A percentile compares a stretch with the other conserved stretches of the same genome.
Conservation (phyloP, 768 basidiomycete genomes). For the Lactifluus pinguis region DNA sequence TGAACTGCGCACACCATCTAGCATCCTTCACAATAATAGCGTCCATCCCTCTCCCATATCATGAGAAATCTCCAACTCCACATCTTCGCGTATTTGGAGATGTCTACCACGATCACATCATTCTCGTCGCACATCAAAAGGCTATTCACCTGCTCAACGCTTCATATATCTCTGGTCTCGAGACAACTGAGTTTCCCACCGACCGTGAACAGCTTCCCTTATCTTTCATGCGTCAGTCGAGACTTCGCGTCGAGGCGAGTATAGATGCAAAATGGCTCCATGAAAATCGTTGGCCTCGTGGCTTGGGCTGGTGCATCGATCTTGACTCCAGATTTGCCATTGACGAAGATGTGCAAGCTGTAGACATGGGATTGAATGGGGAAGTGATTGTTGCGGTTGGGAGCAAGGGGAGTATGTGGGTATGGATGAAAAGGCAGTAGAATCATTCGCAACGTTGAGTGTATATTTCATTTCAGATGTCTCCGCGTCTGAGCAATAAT, state of each 20-base stretch:
- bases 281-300: not conserved
- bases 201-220: not conserved
- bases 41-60: conserved; percentile 35
- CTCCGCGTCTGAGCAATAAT: not conserved
- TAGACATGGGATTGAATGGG: conserved; percentile 15
- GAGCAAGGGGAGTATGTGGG: conserved; percentile 10
- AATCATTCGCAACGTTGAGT: not conserved
- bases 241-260: not conserved
- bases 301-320: conserved; percentile 6
- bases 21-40: conserved; percentile 62
- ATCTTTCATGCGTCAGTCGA: not conserved
- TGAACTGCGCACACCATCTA: conserved; percentile 22
- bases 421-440: conserved; percentile 10
- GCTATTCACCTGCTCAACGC: conserved; percentile 9
- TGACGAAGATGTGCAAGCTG: not conserved
- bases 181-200: conserved; percentile 1
- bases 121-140: conserved; percentile 27
- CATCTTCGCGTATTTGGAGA: conserved; percentile 36
- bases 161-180: not conserved
- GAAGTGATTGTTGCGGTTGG: conserved; percentile 11
- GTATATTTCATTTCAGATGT: too few species aligned
- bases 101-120: conserved; percentile 40
- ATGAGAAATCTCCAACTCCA: conserved; percentile 22
- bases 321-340: not conserved
- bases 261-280: not conserved